Evolutionary conservation across 2,329 filamentous ascomycete species (phyloP).

Genomic region (Cercospora nicotianae): DNA sequence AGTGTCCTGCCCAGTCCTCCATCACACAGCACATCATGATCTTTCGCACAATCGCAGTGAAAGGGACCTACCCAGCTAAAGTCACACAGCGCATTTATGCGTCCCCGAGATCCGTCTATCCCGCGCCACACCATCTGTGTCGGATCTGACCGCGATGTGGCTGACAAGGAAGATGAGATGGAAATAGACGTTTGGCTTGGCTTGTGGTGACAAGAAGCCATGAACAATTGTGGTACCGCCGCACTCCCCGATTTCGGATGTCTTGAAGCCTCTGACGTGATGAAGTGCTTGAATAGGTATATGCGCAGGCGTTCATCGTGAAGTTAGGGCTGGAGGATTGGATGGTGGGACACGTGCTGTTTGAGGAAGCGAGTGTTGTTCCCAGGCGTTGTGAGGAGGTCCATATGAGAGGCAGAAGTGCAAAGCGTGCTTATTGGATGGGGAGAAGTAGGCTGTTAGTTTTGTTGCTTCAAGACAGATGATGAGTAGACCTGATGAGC

Average conservation of each 20-base stretch:
- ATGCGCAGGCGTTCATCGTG: background rate
- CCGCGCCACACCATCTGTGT: background rate
- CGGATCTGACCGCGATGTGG: background rate
- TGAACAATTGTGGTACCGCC: background rate
- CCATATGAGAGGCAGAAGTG: background rate
- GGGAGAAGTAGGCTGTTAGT: background rate
- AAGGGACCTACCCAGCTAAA: background rate
- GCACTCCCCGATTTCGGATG: background rate
- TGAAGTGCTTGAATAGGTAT: background rate
- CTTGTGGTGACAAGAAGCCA: background rate
- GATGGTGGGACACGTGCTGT: background rate
- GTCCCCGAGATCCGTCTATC: no score
- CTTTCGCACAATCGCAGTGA: background rate
- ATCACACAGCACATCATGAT: no score
- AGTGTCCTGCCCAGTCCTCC: background rate
- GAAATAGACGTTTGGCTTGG: background rate
- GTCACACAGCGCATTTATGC: background rate
- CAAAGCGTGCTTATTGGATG: background rate
- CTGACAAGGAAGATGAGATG: background rate
- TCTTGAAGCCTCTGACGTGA: conserved; percentile 5
- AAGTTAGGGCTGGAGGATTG: background rate
- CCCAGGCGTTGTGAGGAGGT: background rate
- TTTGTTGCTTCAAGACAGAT: no score
- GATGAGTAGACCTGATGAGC: no score
- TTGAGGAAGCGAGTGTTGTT: background rate